Conservation (phyloP, 306 rosid species). For the Quercus berberidifolia region DNA sequence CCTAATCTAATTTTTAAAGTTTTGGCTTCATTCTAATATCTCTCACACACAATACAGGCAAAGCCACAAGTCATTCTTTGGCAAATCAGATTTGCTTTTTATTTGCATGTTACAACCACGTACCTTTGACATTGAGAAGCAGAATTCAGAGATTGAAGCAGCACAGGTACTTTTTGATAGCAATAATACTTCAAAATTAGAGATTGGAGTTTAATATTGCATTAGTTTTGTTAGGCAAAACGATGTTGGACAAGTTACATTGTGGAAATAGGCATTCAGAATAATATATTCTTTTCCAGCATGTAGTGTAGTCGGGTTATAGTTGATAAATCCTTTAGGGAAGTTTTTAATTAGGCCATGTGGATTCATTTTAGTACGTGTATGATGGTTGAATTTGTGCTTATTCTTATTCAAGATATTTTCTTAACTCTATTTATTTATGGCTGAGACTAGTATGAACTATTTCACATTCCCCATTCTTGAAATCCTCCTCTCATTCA, state of each 20-base stretch:
- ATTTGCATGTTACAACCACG: constrained; percentile 66
- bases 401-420: not conserved
- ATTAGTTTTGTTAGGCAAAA: not conserved
- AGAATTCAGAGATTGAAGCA: constrained; percentile 62
- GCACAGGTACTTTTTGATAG: constrained; percentile 51
- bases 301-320: not conserved
- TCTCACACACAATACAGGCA: constrained; percentile 43
- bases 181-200: not conserved
- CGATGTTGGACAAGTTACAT: not conserved
- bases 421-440: not conserved
- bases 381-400: too few relatives aligned
- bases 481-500: not conserved
- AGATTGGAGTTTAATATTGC: not conserved
- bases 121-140: constrained; percentile 58
- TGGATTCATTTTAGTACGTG: too few relatives aligned
- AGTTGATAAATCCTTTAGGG: not conserved
- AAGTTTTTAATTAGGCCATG: not conserved
- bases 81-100: constrained; percentile 70
- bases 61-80: constrained; percentile 60
- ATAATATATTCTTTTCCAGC: too few relatives aligned
- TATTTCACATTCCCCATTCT: not conserved
- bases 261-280: not conserved
- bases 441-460: not conserved
- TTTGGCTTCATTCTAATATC: not conserved
- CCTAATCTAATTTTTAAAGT: not conserved